A percentile compares a stretch with the other conserved stretches of the same genome.
Conservation (phyloP, 768 basidiomycete species). For the Termitomyces sp. region DNA sequence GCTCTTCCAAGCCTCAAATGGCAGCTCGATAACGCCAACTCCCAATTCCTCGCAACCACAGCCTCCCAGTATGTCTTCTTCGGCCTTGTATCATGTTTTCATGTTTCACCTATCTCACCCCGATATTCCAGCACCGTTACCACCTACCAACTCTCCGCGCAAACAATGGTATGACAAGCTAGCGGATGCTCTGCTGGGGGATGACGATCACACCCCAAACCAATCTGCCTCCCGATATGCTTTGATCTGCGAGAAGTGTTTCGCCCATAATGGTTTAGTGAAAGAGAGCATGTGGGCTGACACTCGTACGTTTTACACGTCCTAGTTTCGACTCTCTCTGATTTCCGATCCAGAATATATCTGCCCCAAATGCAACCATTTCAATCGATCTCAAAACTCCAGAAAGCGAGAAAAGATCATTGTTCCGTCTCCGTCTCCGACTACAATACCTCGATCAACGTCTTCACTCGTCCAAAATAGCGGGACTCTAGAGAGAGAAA, state of each 20-base stretch:
- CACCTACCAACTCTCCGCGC: constrained; percentile 44
- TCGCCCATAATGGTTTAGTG: constrained; percentile 84
- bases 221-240: constrained; percentile 64
- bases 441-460: not conserved
- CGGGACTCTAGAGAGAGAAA: not conserved
- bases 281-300: constrained; percentile 80
- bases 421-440: constrained; percentile 17
- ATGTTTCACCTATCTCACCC: not conserved
- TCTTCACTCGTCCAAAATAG: constrained; percentile 9
- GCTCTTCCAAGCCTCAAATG: constrained; percentile 24
- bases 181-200: constrained; percentile 83
- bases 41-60: constrained; percentile 9
- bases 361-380: constrained; percentile 83
- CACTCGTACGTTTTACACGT: constrained; percentile 56
- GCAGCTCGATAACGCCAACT: constrained; percentile 6
- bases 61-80: constrained; percentile 8
- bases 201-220: constrained; percentile 51
- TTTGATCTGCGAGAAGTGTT: constrained; percentile 86
- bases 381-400: constrained; percentile 56
- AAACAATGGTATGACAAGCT: constrained; percentile 87
- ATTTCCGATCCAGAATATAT: constrained; percentile 58
- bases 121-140: constrained; percentile 18
- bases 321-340: not conserved
- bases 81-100: not conserved
- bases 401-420: constrained; percentile 26